phyloP scores from a whole-genome alignment of 768 basidiomycete genomes.

The Rhodocollybia butyracea region DNA sequence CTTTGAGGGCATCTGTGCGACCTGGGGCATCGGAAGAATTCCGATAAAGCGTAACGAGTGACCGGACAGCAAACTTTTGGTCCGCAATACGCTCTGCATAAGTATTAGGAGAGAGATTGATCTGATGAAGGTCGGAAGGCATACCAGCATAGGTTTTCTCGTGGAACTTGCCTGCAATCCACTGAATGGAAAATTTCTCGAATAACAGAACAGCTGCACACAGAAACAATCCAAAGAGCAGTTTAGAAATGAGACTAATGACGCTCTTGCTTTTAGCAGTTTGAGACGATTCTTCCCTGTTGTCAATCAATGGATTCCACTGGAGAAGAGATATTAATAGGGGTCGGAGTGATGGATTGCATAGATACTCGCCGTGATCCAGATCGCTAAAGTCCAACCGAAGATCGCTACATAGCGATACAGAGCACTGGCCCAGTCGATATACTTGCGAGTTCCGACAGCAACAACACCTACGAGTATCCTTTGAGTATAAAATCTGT shows the following conservation, averaged over 20 bases:
- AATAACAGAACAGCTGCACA: conserved; percentile 67
- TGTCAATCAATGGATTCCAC: conserved; percentile 66
- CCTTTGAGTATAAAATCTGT: neutral
- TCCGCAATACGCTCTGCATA: conserved; percentile 70
- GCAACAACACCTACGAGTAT: conserved; percentile 55
- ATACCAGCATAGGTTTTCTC: conserved; percentile 67
- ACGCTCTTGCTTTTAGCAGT: conserved; percentile 32
- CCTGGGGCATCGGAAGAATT: conserved; percentile 74
- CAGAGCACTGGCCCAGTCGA: conserved; percentile 73
- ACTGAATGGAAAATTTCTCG: conserved; percentile 86
- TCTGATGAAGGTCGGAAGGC: conserved; percentile 10
- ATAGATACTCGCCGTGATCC: conserved; percentile 43
- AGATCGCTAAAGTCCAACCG: conserved; percentile 60
- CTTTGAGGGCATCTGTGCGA: conserved; percentile 58
- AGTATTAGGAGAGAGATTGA: conserved; percentile 6
- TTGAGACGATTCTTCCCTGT: conserved; percentile 28
- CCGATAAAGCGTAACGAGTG: conserved; percentile 73
- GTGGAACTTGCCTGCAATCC: conserved; percentile 82
- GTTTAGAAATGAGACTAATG: conserved; percentile 54
- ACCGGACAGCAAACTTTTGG: conserved; percentile 75
- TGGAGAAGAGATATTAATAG: neutral
- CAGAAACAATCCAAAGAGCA: conserved; percentile 72
- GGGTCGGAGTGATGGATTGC: neutral
- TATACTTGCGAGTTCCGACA: conserved; percentile 67
- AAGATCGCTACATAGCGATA: conserved; percentile 62